These are phyloP conservation scores for Plantago ovata DNA, from an alignment of 257 asterid genomes.

Conservation along the genomic window DNA sequence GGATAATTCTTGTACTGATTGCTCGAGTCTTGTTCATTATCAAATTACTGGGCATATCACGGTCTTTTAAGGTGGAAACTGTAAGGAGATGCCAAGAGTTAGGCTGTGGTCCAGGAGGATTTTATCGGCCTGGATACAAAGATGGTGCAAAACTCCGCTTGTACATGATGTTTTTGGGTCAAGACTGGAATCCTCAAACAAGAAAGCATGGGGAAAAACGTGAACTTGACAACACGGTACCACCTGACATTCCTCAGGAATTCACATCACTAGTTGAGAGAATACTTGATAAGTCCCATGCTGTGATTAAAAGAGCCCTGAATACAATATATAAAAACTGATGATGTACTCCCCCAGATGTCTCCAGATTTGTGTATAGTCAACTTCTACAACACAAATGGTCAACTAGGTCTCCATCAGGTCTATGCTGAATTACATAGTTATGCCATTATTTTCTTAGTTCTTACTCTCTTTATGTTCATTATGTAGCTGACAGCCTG, in stretches of 20 bases:
- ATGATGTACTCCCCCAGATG: slow-evolving; percentile 44
- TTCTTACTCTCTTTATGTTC: too few relatives aligned
- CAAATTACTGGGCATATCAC: not conserved
- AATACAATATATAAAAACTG: slow-evolving; percentile 21
- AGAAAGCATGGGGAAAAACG: slow-evolving; percentile 36
- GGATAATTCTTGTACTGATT: too few relatives aligned
- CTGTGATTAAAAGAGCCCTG: slow-evolving; percentile 25
- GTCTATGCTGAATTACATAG: slow-evolving; percentile 22
- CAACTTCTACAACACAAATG: slow-evolving; percentile 43
- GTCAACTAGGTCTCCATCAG: slow-evolving; percentile 78
- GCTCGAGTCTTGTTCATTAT: too few relatives aligned
- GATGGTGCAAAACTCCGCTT: slow-evolving; percentile 60
- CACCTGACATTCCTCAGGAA: slow-evolving; percentile 46
- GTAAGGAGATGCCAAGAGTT: slow-evolving; percentile 46
- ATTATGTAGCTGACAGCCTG: too few relatives aligned
- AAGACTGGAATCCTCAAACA: slow-evolving; percentile 67
- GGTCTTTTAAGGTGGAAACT: slow-evolving; percentile 35
- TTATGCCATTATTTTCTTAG: not conserved
- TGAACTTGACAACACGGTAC: slow-evolving; percentile 32
- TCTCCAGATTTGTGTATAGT: slow-evolving; percentile 65
- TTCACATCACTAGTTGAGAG: slow-evolving; percentile 32
- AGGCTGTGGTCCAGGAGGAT: slow-evolving; percentile 58
- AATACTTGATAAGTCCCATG: slow-evolving; percentile 38
- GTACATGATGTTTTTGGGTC: slow-evolving; percentile 74
- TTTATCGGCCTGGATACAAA: slow-evolving; percentile 54